Evolutionary conservation across 202 grass and related monocot genomes (phyloP), one percentile per base, ranked within the genome.

Genomic region (Brachypodium distachyon): DNA sequence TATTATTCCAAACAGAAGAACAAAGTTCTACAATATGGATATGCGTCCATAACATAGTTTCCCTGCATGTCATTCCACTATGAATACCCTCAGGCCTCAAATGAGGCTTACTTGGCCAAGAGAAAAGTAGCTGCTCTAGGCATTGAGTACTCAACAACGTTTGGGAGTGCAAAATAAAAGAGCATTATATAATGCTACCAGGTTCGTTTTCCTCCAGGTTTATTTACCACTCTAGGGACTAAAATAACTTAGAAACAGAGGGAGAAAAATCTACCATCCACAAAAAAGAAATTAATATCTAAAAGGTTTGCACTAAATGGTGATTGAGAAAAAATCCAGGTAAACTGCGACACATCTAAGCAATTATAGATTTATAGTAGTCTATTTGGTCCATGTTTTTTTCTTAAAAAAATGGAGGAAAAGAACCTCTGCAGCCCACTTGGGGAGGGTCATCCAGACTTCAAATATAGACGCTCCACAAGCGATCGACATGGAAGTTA

Each of bases 341-440:
- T 64, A 53, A 49, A 39, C 34, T 51, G 28, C 27, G 26, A 73
- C 40, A 47, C 12, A 65, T 14, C 6, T 6, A 5, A 51, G 34
- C 22, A 50, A 74, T n/a, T n/a, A n/a, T n/a, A n/a, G n/a, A n/a
- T n/a, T 23, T 41, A 0, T 32, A 41, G 13, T 4, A 19, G 9
- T 64, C 16, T 61, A 21, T 25, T 72, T 41, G 41, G 3, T 0
- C 3, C 19, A 51, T 71, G 14, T 28, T 77, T 78, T 21, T 57
- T 50, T 37, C 25, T 39, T 10, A 56, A 59, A n/a, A n/a, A n/a
- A n/a, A n/a, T n/a, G n/a, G n/a, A n/a, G n/a, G n/a, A n/a, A n/a
- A n/a, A n/a, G n/a, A 84, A 99, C 96, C 96, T 99, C 92, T 53
- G 82, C 74, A 72, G 96, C 96, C 96, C 96, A 99, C 67, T 89